These are phyloP conservation scores for Sordariomycetes sp. DNA, from an alignment of 2,329 filamentous ascomycete species.

Conservation along the genomic window DNA sequence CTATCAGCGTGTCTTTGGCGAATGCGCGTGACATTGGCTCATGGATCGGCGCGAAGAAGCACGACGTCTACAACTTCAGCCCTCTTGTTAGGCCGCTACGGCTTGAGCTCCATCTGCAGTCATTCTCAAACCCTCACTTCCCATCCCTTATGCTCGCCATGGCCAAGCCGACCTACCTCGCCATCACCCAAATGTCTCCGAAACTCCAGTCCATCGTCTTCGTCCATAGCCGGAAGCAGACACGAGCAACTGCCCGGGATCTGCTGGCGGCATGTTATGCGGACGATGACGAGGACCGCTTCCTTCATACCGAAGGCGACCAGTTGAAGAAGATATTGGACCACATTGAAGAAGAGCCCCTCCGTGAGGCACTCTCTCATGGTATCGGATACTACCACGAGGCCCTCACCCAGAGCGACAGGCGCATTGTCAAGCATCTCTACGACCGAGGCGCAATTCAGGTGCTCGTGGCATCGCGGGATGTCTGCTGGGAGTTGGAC, in stretches of 20 bases:
- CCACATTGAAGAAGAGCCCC: constrained; percentile 72
- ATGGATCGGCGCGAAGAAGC: constrained; percentile 96
- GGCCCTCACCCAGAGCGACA: constrained; percentile 78
- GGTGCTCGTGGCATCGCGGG: constrained; percentile 63
- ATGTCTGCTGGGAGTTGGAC: constrained; percentile 94
- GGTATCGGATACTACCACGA: constrained; percentile 98
- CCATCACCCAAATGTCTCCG: constrained; percentile 77
- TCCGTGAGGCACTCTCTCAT: constrained; percentile 83
- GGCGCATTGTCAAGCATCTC: constrained; percentile 85
- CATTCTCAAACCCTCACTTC: constrained; percentile 92
- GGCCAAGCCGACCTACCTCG: constrained; percentile 86
- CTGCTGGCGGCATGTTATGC: constrained; percentile 77
- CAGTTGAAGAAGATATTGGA: constrained; percentile 76
- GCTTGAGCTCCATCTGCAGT: constrained; percentile 88
- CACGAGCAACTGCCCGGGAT: constrained; percentile 76
- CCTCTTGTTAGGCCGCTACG: constrained; percentile 82
- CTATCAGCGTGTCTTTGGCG: constrained; percentile 80
- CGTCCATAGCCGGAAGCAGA: constrained; percentile 88
- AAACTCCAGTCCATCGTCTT: constrained; percentile 89
- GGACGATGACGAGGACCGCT: constrained; percentile 87
- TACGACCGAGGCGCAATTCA: constrained; percentile 86
- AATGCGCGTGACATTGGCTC: constrained; percentile 92
- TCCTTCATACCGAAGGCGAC: constrained; percentile 73
- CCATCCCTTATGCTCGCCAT: constrained; percentile 97
- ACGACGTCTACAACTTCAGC: constrained; percentile 98